These are phyloP conservation scores for Loxodes magnus DNA, from an alignment of 73 alveolate genomes.

Conservation along the genomic window DNA sequence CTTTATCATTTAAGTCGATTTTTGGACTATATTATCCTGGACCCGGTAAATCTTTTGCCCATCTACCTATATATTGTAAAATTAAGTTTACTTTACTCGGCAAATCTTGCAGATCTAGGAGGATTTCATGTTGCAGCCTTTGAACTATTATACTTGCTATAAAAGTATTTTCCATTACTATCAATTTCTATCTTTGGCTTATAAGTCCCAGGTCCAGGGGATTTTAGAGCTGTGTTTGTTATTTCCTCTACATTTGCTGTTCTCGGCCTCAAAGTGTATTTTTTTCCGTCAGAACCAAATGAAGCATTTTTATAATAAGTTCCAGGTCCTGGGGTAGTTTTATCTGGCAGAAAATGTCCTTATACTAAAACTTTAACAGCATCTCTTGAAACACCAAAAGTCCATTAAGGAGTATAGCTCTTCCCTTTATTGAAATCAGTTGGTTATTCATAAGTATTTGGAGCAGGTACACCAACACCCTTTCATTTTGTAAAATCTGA, in stretches of 20 bases:
- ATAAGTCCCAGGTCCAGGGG: slow-evolving; percentile 65
- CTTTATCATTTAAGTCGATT: too few relatives aligned
- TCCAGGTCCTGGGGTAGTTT: slow-evolving; percentile 63
- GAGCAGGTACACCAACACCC: slow-evolving; percentile 23
- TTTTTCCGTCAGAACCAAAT: slow-evolving; percentile 23
- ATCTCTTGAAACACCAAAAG: slow-evolving; percentile 46
- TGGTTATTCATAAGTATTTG: slow-evolving; percentile 18
- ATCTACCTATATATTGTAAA: too few relatives aligned
- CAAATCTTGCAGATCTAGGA: too few relatives aligned
- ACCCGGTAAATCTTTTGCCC: too few relatives aligned
- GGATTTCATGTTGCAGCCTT: too few relatives aligned
- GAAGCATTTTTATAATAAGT: slow-evolving; percentile 18
- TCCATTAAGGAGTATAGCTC: too few relatives aligned
- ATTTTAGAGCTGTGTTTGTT: slow-evolving; percentile 2
- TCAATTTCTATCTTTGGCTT: slow-evolving; percentile 12
- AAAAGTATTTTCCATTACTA: too few relatives aligned
- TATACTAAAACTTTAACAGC: slow-evolving; percentile 27
- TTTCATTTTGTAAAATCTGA: slow-evolving; percentile 9
- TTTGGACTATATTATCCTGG: too few relatives aligned
- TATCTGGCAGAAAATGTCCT: slow-evolving; percentile 32
- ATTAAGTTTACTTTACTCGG: too few relatives aligned
- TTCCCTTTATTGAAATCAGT: slow-evolving; percentile 22
- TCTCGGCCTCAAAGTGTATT: slow-evolving; percentile 27
- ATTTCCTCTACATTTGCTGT: slow-evolving; percentile 9
- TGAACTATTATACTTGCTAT: too few relatives aligned